Evolutionary conservation across 2,329 filamentous ascomycete species (phyloP).

Genomic region (Xylaria sp.): DNA sequence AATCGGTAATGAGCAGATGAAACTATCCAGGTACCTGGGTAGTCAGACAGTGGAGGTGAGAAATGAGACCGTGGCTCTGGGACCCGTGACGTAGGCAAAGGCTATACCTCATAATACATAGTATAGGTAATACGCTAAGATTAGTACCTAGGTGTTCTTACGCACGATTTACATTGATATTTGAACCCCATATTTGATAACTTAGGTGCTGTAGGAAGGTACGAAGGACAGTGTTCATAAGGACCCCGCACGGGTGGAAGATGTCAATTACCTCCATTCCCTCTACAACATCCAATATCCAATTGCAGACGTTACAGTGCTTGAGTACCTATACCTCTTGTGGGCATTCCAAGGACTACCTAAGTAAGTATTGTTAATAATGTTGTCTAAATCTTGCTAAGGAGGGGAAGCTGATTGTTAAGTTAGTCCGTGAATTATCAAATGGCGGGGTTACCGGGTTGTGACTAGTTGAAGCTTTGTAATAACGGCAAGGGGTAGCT

Average conservation of each 20-base stretch:
- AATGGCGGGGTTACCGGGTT: constrained; percentile 7
- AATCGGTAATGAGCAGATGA: no score
- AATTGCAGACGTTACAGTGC: no score
- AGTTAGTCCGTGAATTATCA: not conserved
- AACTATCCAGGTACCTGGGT: not conserved
- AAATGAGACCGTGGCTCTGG: not conserved
- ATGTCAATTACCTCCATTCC: no score
- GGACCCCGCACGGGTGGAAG: no score
- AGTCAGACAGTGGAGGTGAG: not conserved
- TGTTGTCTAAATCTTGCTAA: not conserved
- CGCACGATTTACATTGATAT: not conserved
- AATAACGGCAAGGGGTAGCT: constrained; percentile 15
- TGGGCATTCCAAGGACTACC: not conserved
- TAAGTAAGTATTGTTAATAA: not conserved
- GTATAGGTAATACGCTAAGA: no score
- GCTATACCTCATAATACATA: no score
- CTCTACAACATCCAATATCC: no score
- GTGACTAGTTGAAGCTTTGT: constrained; percentile 1
- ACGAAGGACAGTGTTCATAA: no score
- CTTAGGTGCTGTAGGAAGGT: no score
- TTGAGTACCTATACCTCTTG: no score
- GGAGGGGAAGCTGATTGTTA: not conserved
- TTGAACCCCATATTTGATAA: not conserved
- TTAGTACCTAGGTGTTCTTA: no score
- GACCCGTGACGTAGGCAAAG: not conserved